phyloP scores from a whole-genome alignment of 2,329 filamentous ascomycete species.

The Sarocladium kiliense region DNA sequence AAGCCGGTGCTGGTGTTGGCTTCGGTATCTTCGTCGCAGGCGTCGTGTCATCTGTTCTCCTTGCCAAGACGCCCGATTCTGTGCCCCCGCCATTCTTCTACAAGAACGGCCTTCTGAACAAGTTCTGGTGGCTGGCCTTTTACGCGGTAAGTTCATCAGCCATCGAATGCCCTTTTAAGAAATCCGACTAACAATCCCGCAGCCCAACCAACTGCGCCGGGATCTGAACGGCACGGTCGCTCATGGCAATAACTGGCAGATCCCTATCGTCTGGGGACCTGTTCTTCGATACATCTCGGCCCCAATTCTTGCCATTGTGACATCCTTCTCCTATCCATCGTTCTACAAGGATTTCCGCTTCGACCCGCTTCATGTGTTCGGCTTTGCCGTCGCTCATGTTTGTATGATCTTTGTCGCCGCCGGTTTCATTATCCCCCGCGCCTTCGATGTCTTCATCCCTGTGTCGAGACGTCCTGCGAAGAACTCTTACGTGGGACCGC shows the following conservation, averaged over 20 bases:
- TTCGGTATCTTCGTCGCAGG: conserved; percentile 42
- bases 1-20: conserved; percentile 40
- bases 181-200: too few species aligned
- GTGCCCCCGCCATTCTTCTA: conserved; percentile 37
- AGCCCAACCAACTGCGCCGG: conserved; percentile 39
- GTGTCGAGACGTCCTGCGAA: neutral
- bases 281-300: conserved; percentile 17
- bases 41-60: conserved; percentile 24
- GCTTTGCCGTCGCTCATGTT: conserved; percentile 15
- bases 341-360: conserved; percentile 13
- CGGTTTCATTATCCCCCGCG: conserved; percentile 14
- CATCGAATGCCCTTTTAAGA: too few species aligned
- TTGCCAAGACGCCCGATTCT: conserved; percentile 32
- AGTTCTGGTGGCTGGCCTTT: conserved; percentile 45
- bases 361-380: conserved; percentile 15
- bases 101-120: conserved; percentile 26
- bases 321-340: conserved; percentile 15
- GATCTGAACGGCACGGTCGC: conserved; percentile 45
- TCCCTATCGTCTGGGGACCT: conserved; percentile 14
- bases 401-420: conserved; percentile 10
- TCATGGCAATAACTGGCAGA: conserved; percentile 30
- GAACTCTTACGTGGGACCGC: neutral
- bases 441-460: conserved; percentile 15
- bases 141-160: conserved; percentile 33
- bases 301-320: conserved; percentile 16